Conservation (phyloP, 169 alveolate species). For the Amoebophrya sp. region DNA sequence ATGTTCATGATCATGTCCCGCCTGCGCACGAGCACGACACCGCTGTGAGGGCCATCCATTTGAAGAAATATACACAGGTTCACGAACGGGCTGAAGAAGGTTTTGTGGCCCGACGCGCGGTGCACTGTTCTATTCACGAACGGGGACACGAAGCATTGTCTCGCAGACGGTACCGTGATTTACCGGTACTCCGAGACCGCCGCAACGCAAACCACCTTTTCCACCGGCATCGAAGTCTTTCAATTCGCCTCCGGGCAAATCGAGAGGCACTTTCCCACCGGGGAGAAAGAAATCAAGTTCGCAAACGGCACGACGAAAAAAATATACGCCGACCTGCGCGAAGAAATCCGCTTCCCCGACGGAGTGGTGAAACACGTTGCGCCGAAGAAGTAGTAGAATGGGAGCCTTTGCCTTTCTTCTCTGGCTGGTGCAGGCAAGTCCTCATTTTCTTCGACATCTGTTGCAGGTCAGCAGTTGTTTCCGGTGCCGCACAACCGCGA, state of each 20-base stretch:
- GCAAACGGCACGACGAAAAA: neutral
- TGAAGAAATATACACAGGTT: too few species aligned
- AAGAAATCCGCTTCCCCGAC: neutral
- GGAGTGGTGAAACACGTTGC: neutral
- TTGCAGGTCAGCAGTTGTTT: too few species aligned
- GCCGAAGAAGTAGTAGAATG: neutral
- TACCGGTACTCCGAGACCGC: neutral
- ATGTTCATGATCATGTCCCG: too few species aligned
- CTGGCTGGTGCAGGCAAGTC: too few species aligned
- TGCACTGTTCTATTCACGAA: constrained; percentile 12
- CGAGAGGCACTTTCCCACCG: neutral
- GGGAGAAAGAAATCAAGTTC: neutral
- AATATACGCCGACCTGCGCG: neutral
- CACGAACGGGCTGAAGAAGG: neutral
- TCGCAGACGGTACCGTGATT: neutral
- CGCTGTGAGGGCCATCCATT: too few species aligned
- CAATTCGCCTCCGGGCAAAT: neutral
- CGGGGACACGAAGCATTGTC: neutral
- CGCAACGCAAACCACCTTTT: neutral
- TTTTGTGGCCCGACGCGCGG: neutral
- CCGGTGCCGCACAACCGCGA: too few species aligned
- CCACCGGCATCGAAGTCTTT: neutral
- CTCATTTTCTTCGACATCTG: too few species aligned
- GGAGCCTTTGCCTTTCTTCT: too few species aligned
- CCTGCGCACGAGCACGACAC: too few species aligned